Percentiles rank a stretch among this genome's conserved stretches.
phyloP scores from a whole-genome alignment of 1,284 basidiomycete genomes.

The Thecaphora thlaspeos region DNA sequence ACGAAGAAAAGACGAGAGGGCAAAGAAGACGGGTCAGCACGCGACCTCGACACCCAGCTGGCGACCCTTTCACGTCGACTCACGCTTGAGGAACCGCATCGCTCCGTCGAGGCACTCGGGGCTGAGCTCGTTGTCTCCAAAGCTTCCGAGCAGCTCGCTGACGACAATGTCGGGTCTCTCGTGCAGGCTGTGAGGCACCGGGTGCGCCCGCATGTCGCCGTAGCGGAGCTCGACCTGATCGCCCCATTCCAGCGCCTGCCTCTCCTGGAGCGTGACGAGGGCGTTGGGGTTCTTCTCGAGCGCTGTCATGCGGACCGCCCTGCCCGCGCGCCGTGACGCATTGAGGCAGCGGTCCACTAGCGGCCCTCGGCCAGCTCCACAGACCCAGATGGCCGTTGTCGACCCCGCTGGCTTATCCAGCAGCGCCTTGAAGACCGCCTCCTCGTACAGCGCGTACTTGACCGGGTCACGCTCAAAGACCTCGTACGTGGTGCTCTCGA shows the following conservation, averaged over 20 bases:
- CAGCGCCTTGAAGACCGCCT: conserved; percentile 63
- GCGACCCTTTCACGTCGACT: too few species aligned
- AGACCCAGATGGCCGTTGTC: conserved; percentile 63
- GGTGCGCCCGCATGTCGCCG: conserved; percentile 86
- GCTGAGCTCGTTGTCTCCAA: conserved; percentile 97
- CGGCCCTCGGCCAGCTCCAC: conserved; percentile 92
- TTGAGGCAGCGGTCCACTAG: conserved; percentile 81
- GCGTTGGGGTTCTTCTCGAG: conserved; percentile 80
- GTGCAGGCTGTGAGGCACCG: conserved; percentile 59
- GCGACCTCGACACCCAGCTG: not conserved
- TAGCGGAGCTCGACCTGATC: conserved; percentile 75
- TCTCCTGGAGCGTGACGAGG: conserved; percentile 49
- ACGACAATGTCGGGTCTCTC: conserved; percentile 90
- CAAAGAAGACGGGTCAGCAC: too few species aligned
- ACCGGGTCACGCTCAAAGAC: conserved; percentile 97
- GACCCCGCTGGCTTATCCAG: conserved; percentile 72
- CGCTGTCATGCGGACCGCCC: conserved; percentile 70
- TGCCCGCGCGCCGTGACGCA: conserved; percentile 71
- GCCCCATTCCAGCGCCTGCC: conserved; percentile 68
- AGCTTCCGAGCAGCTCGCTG: conserved; percentile 91
- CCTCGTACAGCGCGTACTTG: conserved; percentile 93
- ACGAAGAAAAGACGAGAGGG: too few species aligned
- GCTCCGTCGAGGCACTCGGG: conserved; percentile 98
- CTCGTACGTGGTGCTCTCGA: conserved; percentile 92
- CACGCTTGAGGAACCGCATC: conserved; percentile 65